Evolutionary conservation across 2,329 filamentous ascomycete species (phyloP).

Genomic region (Nigrograna mackinnonii): DNA sequence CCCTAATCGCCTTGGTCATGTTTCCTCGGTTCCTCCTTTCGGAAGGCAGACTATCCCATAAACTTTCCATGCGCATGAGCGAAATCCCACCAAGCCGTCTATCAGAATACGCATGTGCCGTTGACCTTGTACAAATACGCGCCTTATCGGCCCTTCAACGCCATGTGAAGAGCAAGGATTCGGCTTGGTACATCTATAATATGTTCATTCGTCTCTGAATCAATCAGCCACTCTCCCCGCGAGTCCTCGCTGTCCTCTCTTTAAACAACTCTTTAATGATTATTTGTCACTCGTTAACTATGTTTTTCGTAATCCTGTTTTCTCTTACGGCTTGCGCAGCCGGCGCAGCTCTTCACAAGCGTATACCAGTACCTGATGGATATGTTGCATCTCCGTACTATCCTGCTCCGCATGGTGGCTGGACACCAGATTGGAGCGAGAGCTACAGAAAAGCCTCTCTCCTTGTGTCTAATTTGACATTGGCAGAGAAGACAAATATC

Average conservation of each 20-base stretch:
- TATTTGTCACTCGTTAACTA: constrained; percentile 12
- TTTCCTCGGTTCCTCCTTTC: constrained; percentile 1
- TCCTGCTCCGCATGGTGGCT: constrained; percentile 73
- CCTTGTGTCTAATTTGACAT: constrained; percentile 74
- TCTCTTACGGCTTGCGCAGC: constrained; percentile 21
- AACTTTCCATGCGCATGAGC: constrained; percentile 3
- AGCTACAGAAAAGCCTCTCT: constrained; percentile 71
- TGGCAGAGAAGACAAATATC: constrained; percentile 80
- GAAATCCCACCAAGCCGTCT: too few relatives aligned
- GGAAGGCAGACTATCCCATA: not conserved
- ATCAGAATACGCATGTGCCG: too few relatives aligned
- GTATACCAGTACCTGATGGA: constrained; percentile 34
- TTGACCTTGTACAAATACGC: too few relatives aligned
- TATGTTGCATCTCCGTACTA: constrained; percentile 64
- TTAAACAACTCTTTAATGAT: constrained; percentile 5
- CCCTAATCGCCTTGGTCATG: constrained; percentile 1
- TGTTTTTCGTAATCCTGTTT: constrained; percentile 24
- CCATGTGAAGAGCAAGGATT: too few relatives aligned
- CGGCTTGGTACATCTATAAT: constrained; percentile 11
- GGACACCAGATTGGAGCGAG: constrained; percentile 68
- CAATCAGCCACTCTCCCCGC: constrained; percentile 3
- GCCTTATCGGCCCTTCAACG: too few relatives aligned
- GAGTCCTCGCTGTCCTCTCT: constrained; percentile 9
- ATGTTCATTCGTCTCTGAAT: constrained; percentile 6
- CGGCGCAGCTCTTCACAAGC: constrained; percentile 31